Conservation (phyloP, 306 rosid genomes). For the Trichosanthes cucumerina region DNA sequence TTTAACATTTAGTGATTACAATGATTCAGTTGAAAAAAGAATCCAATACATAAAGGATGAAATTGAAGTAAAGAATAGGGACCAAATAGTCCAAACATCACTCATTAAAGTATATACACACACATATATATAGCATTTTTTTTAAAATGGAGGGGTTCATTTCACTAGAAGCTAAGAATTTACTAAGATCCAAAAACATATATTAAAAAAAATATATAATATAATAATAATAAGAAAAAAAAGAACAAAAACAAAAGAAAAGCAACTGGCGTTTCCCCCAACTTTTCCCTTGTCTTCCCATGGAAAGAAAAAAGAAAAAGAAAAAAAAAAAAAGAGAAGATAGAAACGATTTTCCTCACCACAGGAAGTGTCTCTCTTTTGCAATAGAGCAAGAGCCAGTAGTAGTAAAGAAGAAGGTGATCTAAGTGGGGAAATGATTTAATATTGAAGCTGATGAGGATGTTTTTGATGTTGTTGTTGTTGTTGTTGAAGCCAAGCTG, state of each 20-base stretch:
- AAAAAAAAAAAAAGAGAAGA: background rate
- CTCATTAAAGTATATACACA: too few relatives aligned
- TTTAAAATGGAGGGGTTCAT: background rate
- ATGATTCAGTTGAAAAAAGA: too few relatives aligned
- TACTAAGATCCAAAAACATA: conserved; percentile 4
- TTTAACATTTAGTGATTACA: too few relatives aligned
- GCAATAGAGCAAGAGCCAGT: background rate
- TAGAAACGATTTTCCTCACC: background rate
- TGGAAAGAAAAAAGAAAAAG: background rate
- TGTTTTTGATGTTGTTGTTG: too few relatives aligned
- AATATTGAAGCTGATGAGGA: background rate
- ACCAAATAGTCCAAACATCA: background rate
- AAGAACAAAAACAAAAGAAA: conserved; percentile 12
- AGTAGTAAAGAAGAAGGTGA: background rate
- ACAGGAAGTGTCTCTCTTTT: background rate
- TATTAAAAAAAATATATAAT: background rate
- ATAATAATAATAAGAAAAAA: background rate
- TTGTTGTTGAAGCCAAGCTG: conserved; percentile 54
- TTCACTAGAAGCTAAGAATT: conserved; percentile 27
- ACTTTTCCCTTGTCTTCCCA: conserved; percentile 26
- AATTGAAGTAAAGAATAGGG: too few relatives aligned
- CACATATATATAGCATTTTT: background rate
- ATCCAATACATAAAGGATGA: too few relatives aligned
- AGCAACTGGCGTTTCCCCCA: conserved; percentile 26
- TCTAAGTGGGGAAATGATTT: background rate